Evolutionary conservation across 2,329 filamentous ascomycete genomes (phyloP), one percentile per base, ranked within the genome.

Genomic region (Cercospora canescens): DNA sequence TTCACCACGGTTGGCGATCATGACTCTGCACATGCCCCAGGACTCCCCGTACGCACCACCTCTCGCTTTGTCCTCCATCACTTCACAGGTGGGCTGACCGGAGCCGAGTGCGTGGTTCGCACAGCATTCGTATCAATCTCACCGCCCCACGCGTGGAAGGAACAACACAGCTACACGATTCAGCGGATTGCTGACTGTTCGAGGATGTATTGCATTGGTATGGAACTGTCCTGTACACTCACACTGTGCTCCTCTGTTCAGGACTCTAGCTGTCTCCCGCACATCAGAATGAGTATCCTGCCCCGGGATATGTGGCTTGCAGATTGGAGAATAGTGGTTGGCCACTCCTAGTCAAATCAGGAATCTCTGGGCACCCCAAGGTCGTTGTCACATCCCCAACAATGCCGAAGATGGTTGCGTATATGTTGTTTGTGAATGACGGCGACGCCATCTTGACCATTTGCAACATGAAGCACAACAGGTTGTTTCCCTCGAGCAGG

Each of bases 381-480:
- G 35, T 32, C 11, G 39, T 6, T 6, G 28, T 24, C 2, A 39
- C 45, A 12, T 21, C 32, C 3, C 62, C 55, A 1, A 60, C 6
- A 7, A 45, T 18, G 6, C 45, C 62, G 34, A 64, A 64, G 1
- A 64, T n/a, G 2, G 39, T 54, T 4, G 62, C 50, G 24, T 30
- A 64, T 24, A 64, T 30, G 30, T 64, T 64, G 62, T 60, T 60
- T 24, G 48, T 26, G 39, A 48, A 64, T 12, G 41, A 28, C 5
- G 62, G 62, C 32, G 62, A 50, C 12, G 32, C 39, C 3, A 52
- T 14, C 41, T 60, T 64, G 11, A 64, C 32, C 16, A 60, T 14
- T 45, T 64, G 54, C 9, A 64, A 24, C 21, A 35, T 28, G 18
- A 64, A 60, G 41, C 62, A 64, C 16, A 64, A 21, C 9, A 64